These are phyloP conservation scores for Aureobasidium sp. DNA, from an alignment of 2,329 filamentous ascomycete species.

Conservation along the genomic window DNA sequence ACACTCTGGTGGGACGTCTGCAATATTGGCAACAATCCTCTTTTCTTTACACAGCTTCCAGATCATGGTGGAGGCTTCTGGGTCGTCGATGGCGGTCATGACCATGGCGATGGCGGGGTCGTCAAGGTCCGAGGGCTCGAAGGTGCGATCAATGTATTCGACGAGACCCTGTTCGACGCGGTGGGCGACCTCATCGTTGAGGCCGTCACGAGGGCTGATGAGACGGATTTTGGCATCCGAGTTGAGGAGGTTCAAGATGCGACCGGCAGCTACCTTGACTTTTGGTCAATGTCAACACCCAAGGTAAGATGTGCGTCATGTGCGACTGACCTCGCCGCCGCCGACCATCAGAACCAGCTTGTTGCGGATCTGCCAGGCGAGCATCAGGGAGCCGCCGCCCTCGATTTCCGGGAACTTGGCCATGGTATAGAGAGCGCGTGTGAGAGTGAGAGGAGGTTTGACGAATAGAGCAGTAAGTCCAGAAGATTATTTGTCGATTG, in stretches of 20 bases:
- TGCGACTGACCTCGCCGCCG: slow-evolving; percentile 71
- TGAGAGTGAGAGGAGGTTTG: background rate
- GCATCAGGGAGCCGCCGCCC: slow-evolving; percentile 83
- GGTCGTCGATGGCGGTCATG: slow-evolving; percentile 86
- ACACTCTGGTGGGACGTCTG: slow-evolving; percentile 91
- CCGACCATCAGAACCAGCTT: slow-evolving; percentile 89
- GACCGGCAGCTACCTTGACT: slow-evolving; percentile 80
- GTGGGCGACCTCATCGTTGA: slow-evolving; percentile 82
- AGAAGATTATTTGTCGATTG: background rate
- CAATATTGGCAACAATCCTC: slow-evolving; percentile 85
- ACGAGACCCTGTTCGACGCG: slow-evolving; percentile 70
- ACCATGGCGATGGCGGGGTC: slow-evolving; percentile 67
- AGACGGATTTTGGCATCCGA: slow-evolving; percentile 87
- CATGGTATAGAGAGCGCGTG: slow-evolving; percentile 30
- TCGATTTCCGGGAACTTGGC: slow-evolving; percentile 67
- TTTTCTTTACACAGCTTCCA: slow-evolving; percentile 88
- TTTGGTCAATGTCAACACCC: slow-evolving; percentile 28
- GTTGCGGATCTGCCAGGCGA: slow-evolving; percentile 90
- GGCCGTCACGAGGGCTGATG: slow-evolving; percentile 67
- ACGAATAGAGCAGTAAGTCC: background rate
- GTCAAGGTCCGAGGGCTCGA: slow-evolving; percentile 80
- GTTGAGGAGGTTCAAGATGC: slow-evolving; percentile 89
- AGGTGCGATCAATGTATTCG: slow-evolving; percentile 71
- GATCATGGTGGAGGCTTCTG: slow-evolving; percentile 77
- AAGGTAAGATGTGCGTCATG: slow-evolving; percentile 12